Evolutionary conservation across 148 eudicot genomes (phyloP), one percentile per base, ranked within the genome.

Genomic region (Fagopyrum tataricum): DNA sequence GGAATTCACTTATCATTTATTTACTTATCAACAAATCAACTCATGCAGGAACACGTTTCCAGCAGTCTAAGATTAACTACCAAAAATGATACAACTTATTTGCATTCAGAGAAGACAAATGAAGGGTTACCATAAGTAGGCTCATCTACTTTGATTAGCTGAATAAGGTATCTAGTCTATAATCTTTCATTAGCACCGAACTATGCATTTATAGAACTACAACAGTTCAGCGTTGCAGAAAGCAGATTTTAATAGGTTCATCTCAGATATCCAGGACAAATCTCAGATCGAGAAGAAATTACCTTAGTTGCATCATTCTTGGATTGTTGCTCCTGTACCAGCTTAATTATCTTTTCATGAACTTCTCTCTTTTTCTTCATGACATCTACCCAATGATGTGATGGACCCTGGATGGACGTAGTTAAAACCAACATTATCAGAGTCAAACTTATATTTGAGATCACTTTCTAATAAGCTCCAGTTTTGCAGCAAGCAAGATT

Each of bases 301-400:
- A 90, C 97, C 97, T 88, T 74, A 14, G 67, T 75, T 48, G 48
- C 73, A 80, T 76, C 76, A 72, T 64, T 79, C 24, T 11, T 79
- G 15, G 87, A 74, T 43, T 78, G 85, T 74, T 90, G 85, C 76
- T 86, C 81, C 3, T 82, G 96, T 55, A 80, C 85, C 75, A 85
- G 69, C 18, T 83, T 85, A 51, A 95, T 95, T 77, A 90, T 78
- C 51, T 74, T 78, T 78, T 95, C 99, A 76, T 95, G 99, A 69
- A 88, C 81, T 55, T 81, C 92, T 86, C 96, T 85, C 80, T 95
- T 95, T 79, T 42, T 81, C 86, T 92, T 95, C 99, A 95, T 95
- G 53, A 88, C 94, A 87, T 95, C 96, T 78, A 77, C 76, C 94
- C 90, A 87, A 72, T 94, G 98, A 70, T 88, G 80, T 67, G 90